phyloP scores from a whole-genome alignment of 148 eudicot genomes.

The Nepenthes mirabilis region DNA sequence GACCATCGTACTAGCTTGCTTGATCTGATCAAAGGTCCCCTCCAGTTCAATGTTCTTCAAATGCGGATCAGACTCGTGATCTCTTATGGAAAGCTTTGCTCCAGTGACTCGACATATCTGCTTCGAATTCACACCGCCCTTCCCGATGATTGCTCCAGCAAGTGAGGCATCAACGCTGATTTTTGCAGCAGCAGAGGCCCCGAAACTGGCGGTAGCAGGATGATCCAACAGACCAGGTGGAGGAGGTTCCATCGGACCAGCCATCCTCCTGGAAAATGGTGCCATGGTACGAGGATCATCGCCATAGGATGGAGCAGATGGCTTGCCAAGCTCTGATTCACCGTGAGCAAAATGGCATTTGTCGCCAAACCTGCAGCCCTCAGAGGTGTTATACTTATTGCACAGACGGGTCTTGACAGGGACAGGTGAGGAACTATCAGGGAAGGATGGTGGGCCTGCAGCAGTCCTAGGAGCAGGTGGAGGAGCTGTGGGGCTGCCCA shows the following conservation, averaged over 20 bases:
- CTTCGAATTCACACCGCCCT: constrained; percentile 61
- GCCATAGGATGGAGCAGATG: constrained; percentile 22
- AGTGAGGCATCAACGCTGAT: constrained; percentile 59
- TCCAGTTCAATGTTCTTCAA: constrained; percentile 61
- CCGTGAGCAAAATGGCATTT: constrained; percentile 84
- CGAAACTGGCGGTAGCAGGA: constrained; percentile 41
- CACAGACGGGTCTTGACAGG: constrained; percentile 54
- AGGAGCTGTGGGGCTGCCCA: constrained; percentile 28
- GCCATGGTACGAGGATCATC: constrained; percentile 56
- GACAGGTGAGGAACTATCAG: constrained; percentile 36
- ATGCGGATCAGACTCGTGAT: constrained; percentile 62
- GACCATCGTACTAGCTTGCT: constrained; percentile 74
- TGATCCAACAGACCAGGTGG: constrained; percentile 8
- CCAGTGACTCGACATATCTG: constrained; percentile 68
- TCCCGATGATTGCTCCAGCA: constrained; percentile 74
- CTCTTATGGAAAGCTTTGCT: constrained; percentile 52
- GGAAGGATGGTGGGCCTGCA: constrained; percentile 30
- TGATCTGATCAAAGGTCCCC: constrained; percentile 81
- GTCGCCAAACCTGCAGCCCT: constrained; percentile 83
- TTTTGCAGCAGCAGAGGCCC: constrained; percentile 56
- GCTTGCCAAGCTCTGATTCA: constrained; percentile 78
- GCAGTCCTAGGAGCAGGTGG: constrained; percentile 28
- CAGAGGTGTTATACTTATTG: constrained; percentile 50
- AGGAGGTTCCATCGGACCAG: constrained; percentile 33
- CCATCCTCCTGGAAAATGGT: constrained; percentile 29